Base-by-base conservation (phyloP, 2,329 filamentous ascomycete species). In the Fusarium sp. region DNA sequence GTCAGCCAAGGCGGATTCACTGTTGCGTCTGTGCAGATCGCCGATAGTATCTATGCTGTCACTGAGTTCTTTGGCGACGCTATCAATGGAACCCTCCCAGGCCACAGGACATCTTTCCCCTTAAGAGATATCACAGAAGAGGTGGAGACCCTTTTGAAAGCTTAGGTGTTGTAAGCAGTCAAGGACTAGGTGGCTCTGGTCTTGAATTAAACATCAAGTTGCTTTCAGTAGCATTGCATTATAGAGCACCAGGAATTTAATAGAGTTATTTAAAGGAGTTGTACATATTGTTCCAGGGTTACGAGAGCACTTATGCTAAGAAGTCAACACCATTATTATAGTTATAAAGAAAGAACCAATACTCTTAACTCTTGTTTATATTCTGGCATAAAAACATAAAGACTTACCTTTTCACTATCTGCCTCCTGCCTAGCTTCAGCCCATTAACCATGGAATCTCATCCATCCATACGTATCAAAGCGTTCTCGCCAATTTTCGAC, bases 1-100 rank as follows among this genome's bases (percentile, higher is more conserved):
- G 13, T 44, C 10, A 22, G 13, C 12, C 39, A 73, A 10, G 65
- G 74, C 3, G 74, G 65, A 4, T 74, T 51, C 12, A 54, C 71
- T 1, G 61, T 67, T 7, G 73, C 71, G 0, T 65, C 62, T 22
- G 57, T 76, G 9, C 65, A 76, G 44, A 61, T 75, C 31, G 18
- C 59, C 3, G 35, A 56, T 11, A 68, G 59, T 31, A 33, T 70
- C 31, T 69, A 65, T n/a, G 24, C 54, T 24, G 48, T 65, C 10
- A 56, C 42, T 0, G 68, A 70, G 48, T 70, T 24, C 33, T 70
- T 70, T 42, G 64, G 53, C 3, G 67, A 70, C 38, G 36, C 39
- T 31, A 42, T 68, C 2, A 20, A 67, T n/a, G 65, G 65, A 11
- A 50, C 47, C 4, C n/a, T 22, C 1, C 33, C 62, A 8, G 65